Percentiles rank a stretch among this genome's conserved stretches.
Conservation (phyloP, 768 basidiomycete genomes). For the Mycena latifolia region DNA sequence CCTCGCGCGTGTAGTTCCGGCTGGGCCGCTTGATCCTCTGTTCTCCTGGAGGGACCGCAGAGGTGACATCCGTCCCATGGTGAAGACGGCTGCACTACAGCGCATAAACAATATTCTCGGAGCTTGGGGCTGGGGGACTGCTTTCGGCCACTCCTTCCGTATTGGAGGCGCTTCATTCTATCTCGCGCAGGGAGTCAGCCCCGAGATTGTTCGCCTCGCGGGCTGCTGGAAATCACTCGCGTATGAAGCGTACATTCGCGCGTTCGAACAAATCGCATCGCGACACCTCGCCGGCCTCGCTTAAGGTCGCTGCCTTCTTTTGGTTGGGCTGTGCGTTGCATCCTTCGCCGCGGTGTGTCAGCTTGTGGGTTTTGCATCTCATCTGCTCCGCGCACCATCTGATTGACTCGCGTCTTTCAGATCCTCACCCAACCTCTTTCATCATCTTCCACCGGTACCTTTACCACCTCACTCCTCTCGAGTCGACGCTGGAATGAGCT, state of each 20-base stretch:
- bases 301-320: not conserved
- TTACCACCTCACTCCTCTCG: too few relatives aligned
- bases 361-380: too few relatives aligned
- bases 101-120: not conserved
- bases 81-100: not conserved
- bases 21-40: not conserved
- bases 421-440: too few relatives aligned
- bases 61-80: not conserved
- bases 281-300: conserved; percentile 20
- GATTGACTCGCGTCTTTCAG: too few relatives aligned
- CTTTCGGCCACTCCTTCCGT: conserved; percentile 58
- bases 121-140: conserved; percentile 43
- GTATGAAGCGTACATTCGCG: too few relatives aligned
- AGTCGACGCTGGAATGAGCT: too few relatives aligned
- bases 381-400: too few relatives aligned
- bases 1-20: not conserved
- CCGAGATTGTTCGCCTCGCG: conserved; percentile 49
- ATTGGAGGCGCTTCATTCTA: conserved; percentile 56
- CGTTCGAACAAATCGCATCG: conserved; percentile 38
- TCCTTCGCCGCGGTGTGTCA: conserved; percentile 10
- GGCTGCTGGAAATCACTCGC: conserved; percentile 51
- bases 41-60: not conserved
- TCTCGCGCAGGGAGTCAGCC: conserved; percentile 44
- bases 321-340: conserved; percentile 11
- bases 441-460: too few relatives aligned